Percentiles rank a stretch among this genome's conserved stretches.
Conservation (phyloP, 1,139 yeast species). For the Debaryomyces psychrophilus region DNA sequence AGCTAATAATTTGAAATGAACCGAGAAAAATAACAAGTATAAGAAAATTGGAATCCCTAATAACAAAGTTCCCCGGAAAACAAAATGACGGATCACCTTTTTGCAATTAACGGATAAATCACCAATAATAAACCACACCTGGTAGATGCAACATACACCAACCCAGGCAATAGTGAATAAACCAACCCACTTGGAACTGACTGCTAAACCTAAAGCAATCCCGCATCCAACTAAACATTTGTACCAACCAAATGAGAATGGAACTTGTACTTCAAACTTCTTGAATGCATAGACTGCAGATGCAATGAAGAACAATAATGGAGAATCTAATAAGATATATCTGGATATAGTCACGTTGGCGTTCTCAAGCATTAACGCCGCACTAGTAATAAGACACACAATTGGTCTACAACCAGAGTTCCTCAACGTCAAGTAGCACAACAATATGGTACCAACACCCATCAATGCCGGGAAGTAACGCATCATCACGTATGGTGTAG, state of each 20-base stretch:
- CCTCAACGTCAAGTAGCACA: constrained; percentile 80
- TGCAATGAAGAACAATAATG: constrained; percentile 88
- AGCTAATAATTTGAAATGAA: constrained; percentile 73
- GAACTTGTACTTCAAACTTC: constrained; percentile 76
- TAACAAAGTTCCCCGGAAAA: constrained; percentile 59
- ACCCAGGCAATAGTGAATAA: constrained; percentile 93
- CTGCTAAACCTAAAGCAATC: constrained; percentile 82
- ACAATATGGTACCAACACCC: constrained; percentile 78
- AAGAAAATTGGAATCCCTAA: constrained; percentile 70
- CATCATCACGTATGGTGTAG: constrained; percentile 79
- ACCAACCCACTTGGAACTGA: constrained; percentile 96
- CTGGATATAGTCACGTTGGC: constrained; percentile 87
- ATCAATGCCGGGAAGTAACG: constrained; percentile 81
- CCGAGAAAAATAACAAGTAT: constrained; percentile 72
- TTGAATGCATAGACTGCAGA: constrained; percentile 79
- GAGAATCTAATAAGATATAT: constrained; percentile 87
- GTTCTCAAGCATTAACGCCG: constrained; percentile 77
- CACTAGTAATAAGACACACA: constrained; percentile 68
- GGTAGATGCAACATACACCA: constrained; percentile 73
- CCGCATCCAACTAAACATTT: constrained; percentile 75
- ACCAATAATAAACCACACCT: constrained; percentile 87
- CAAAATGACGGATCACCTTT: constrained; percentile 55
- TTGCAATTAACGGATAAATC: constrained; percentile 68
- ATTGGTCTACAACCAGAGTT: constrained; percentile 84
- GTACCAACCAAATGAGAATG: constrained; percentile 73